A percentile compares a stretch with the other conserved stretches of the same genome.
phyloP scores from a whole-genome alignment of 2,329 filamentous ascomycete genomes.

The Magnaporthiopsis incrustans region DNA sequence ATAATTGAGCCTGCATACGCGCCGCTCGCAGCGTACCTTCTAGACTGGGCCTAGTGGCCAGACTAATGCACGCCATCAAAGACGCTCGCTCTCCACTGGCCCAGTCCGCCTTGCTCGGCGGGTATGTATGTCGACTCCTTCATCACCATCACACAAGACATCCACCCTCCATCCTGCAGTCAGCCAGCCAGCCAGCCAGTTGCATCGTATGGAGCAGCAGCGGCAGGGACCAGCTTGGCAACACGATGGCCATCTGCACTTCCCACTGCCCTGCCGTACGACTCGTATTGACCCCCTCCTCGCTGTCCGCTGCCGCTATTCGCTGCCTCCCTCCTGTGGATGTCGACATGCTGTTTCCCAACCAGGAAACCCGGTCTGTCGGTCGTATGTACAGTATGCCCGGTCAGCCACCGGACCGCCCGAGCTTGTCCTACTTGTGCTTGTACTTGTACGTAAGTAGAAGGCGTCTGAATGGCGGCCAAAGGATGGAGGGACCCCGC shows the following conservation, averaged over 20 bases:
- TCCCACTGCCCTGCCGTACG: not conserved
- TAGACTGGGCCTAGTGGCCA: not conserved
- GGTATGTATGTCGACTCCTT: not conserved
- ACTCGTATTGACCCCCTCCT: not conserved
- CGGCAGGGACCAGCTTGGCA: not conserved
- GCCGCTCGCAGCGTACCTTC: not conserved
- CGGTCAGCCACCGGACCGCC: too few relatives aligned
- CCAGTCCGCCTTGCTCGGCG: not conserved
- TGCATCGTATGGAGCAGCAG: not conserved
- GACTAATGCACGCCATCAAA: not conserved
- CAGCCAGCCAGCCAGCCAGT: too few relatives aligned
- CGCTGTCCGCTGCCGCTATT: not conserved
- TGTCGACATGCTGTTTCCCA: not conserved
- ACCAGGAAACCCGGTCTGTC: not conserved
- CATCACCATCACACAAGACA: not conserved
- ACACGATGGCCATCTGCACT: not conserved
- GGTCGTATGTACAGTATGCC: not conserved
- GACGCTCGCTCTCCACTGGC: too few relatives aligned
- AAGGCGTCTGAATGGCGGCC: not conserved
- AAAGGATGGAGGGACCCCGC: not conserved
- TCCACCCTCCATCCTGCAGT: not conserved
- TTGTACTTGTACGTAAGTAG: not conserved
- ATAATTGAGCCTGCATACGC: not conserved
- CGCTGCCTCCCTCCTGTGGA: not conserved
- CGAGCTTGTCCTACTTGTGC: not conserved